phyloP scores from a whole-genome alignment of 148 eudicot species.

The Rhododendron griersonianum region DNA sequence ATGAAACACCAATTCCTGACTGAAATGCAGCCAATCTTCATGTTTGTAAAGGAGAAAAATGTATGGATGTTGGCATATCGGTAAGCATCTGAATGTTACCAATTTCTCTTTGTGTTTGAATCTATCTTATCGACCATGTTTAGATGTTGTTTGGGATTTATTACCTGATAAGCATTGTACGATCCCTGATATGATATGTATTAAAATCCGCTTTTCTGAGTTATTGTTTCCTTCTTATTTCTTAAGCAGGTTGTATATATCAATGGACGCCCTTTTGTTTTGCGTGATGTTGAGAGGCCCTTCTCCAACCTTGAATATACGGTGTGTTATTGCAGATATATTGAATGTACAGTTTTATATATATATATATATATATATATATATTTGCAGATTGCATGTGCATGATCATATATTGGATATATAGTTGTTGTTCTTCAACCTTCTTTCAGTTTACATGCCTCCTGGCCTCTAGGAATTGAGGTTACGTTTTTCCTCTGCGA shows the following conservation, averaged over 20 bases:
- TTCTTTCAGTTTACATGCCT: neutral
- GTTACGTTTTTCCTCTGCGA: neutral
- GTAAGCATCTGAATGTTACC: neutral
- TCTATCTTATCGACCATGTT: neutral
- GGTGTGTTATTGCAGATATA: constrained; percentile 39
- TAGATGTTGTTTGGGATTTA: neutral
- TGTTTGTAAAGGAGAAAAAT: neutral
- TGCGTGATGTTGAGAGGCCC: constrained; percentile 95
- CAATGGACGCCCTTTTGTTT: constrained; percentile 93
- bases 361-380: neutral
- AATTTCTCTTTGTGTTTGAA: neutral
- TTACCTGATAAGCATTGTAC: constrained; percentile 1
- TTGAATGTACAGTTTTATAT: neutral
- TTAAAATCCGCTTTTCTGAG: neutral
- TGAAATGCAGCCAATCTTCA: constrained; percentile 1
- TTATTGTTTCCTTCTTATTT: constrained; percentile 6
- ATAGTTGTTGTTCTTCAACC: neutral
- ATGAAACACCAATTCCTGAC: neutral
- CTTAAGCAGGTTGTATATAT: constrained; percentile 76
- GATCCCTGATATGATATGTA: constrained; percentile 1
- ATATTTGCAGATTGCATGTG: neutral
- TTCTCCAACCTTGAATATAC: constrained; percentile 97
- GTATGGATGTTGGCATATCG: neutral
- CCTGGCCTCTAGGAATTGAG: neutral
- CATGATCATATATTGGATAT: neutral